phyloP scores from a whole-genome alignment of 495 filamentous ascomycete species.

The Penicillium dipodomyicola region DNA sequence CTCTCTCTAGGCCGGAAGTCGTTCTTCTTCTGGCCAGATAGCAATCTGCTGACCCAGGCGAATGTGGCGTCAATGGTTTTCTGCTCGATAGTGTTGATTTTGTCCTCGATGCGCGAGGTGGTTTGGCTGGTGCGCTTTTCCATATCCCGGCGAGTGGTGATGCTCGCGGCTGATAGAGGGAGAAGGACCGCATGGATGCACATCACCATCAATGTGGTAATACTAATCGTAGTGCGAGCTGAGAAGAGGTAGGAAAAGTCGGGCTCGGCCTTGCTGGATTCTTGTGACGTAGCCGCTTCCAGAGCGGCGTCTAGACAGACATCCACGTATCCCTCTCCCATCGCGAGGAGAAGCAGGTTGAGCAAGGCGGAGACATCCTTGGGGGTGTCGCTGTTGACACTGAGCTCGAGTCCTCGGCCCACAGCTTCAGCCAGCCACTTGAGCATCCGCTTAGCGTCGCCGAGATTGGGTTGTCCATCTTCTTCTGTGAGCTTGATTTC shows the following conservation, averaged over 20 bases:
- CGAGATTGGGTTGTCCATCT: slow-evolving; percentile 77
- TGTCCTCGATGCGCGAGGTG: slow-evolving; percentile 78
- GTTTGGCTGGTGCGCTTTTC: slow-evolving; percentile 74
- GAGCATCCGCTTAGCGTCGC: slow-evolving; percentile 92
- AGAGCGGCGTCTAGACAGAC: slow-evolving; percentile 85
- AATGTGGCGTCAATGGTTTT: slow-evolving; percentile 80
- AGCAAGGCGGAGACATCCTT: slow-evolving; percentile 90
- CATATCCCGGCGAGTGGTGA: slow-evolving; percentile 86
- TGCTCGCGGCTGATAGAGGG: slow-evolving; percentile 79
- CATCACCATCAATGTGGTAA: slow-evolving; percentile 87
- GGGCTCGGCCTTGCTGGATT: slow-evolving; percentile 75
- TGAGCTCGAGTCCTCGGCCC: slow-evolving; percentile 85
- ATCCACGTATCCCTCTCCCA: slow-evolving; percentile 94
- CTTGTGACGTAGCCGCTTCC: slow-evolving; percentile 71
- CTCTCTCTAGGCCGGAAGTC: slow-evolving; percentile 92
- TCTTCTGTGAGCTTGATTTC: slow-evolving; percentile 88
- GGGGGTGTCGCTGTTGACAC: slow-evolving; percentile 79
- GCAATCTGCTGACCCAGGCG: slow-evolving; percentile 71
- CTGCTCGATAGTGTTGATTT: slow-evolving; percentile 82
- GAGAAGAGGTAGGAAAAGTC: slow-evolving; percentile 80
- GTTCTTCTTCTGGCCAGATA: slow-evolving; percentile 80
- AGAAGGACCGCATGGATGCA: slow-evolving; percentile 90
- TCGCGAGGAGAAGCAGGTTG: slow-evolving; percentile 77
- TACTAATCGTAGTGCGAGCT: slow-evolving; percentile 77
- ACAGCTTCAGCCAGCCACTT: slow-evolving; percentile 97